Evolutionary conservation across 2,329 filamentous ascomycete species (phyloP), one percentile per base, ranked within the genome.

Genomic region (Penicillium sp.): DNA sequence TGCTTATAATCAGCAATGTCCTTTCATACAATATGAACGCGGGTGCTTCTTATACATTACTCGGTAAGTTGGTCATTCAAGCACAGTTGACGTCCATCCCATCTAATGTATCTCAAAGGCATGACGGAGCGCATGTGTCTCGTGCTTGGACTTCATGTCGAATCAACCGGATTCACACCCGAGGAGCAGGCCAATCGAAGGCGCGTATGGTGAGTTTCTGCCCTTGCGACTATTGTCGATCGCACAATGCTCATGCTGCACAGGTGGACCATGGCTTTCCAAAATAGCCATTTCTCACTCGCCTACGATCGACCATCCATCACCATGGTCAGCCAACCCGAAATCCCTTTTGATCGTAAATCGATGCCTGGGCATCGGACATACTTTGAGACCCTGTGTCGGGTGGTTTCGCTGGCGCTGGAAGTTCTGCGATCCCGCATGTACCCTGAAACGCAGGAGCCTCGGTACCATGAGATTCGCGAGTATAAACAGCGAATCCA

Each of bases 1-100:
- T 88, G 40, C 77, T 88, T 22, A 85, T 88, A 28, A 86, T 89
- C 30, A 85, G 85, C 65, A 87, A 87, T 71, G 86, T 86, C 56
- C 80, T 87, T 42, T 86, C 85, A 1, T 86, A 87, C 72, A 87
- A 86, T 68, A 87, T 86, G 85, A 89, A 88, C 63, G 86, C 86
- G 17, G 86, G 86, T 9, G 85, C 86, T 30, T 84, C 86, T 10
- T 89, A 88, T 80, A 85, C 85, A 45, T 73, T 88, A 53, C 83
- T 86, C 33, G 84, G 81, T 79, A 66, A 64, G 74, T 68, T 42
- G 13, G 24, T 13, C 5, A 24, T n/a, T 13, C 6, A 17, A 28
- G 19, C 19, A 10, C 26, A 10, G 2, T 17, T 22, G 44, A 28
- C 24, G 4, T 82, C 9, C 82, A 80, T 63, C 44, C 30, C 59